Percentiles rank a stretch among this genome's conserved stretches.
Conservation (phyloP, 1,139 yeast species). For the Lodderomyces orthopsilosis region DNA sequence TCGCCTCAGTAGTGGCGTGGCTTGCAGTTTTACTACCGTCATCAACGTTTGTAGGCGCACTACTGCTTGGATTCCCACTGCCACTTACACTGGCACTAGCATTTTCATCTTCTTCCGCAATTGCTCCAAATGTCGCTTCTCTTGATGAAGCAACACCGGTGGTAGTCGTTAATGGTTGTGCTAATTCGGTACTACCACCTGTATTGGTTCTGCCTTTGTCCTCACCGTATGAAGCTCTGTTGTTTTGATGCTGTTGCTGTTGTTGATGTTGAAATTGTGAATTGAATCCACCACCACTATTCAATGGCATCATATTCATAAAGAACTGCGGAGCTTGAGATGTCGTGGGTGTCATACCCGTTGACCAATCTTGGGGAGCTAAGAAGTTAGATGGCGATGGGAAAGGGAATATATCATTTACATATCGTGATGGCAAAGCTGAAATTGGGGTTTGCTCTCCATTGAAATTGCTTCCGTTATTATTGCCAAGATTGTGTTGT, state of each 20-base stretch:
- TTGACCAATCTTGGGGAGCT: slow-evolving; percentile 46
- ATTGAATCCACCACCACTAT: slow-evolving; percentile 9
- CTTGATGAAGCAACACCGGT: neutral
- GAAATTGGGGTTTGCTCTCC: slow-evolving; percentile 53
- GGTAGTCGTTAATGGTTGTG: neutral
- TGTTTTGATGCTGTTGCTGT: neutral
- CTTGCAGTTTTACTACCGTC: neutral
- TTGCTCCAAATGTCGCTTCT: neutral
- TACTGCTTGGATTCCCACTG: neutral
- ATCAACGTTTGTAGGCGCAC: neutral
- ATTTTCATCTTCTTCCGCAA: neutral
- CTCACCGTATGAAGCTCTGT: neutral
- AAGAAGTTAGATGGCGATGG: slow-evolving; percentile 46
- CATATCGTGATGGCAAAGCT: slow-evolving; percentile 41
- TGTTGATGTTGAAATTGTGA: slow-evolving; percentile 3
- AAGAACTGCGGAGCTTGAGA: slow-evolving; percentile 39
- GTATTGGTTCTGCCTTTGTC: neutral
- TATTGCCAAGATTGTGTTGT: slow-evolving; percentile 14
- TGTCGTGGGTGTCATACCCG: slow-evolving; percentile 36
- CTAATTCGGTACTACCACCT: neutral
- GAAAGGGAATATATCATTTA: slow-evolving; percentile 55
- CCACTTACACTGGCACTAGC: neutral
- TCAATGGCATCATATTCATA: slow-evolving; percentile 20
- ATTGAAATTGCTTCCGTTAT: neutral
- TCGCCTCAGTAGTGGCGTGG: neutral